Base-by-base conservation (phyloP, 1,284 basidiomycete genomes). In the Sanghuangporus sanghuang region DNA sequence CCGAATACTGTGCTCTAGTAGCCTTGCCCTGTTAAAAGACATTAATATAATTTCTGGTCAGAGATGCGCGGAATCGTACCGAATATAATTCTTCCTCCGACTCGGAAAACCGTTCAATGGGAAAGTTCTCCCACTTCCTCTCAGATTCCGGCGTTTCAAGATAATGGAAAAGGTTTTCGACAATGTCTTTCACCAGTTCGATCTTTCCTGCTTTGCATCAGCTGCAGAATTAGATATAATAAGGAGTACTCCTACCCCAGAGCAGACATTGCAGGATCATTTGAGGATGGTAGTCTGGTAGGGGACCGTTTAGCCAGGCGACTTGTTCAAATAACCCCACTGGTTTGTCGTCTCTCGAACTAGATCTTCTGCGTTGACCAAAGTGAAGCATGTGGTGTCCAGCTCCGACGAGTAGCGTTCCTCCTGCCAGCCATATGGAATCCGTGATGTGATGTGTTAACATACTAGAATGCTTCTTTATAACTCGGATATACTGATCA, bases 231-330 rank as follows among this genome's bases (percentile, higher is more conserved):
- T 6, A 58, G 61, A 27, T 32, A 16, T 35, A 65, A 54, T 36
- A 16, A 54, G 61, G 14, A 57, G 40, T 16, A 35, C 40, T 67
- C 85, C 66, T 68, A 95, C 94, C 89, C 93, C 95, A 96, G 12
- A 96, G 76, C 49, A 97, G 78, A 71, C 92, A 95, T 71, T 96
- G 95, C n/a, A 93, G 77, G 12, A 97, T 74, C 81, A 96, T 90
- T 69, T 95, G 93, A 2, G 95, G 95, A 74, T 96, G 92, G 73
- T 92, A 95, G 73, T 96, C 92, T 36, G 85, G 83, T 52, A 97
- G 75, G 1, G 94, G 93, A 0, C 92, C 93, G 72, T 95, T 96
- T 59, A 85, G 80, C 66, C 86, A 77, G 5, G 90, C 91, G 49
- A 94, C 91, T 68, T 90, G 81, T 70, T 95, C 90, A 67, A 95